Evolutionary conservation across 805 yeast genomes (phyloP).

Genomic region (Wickerhamomyces silvicola): DNA sequence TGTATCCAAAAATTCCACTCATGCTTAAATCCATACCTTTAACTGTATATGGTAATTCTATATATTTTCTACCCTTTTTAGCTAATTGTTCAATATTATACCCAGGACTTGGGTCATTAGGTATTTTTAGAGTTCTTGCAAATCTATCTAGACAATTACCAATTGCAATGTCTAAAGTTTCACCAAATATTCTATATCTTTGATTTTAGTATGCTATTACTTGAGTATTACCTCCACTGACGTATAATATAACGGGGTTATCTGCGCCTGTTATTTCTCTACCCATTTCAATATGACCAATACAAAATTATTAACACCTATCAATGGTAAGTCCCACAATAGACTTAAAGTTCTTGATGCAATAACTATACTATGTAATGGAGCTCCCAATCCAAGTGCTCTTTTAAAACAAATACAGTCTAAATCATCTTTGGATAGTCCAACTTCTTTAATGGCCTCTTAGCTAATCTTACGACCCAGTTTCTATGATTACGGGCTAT

Average conservation of each 20-base stretch:
- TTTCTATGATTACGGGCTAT: conserved; percentile 95
- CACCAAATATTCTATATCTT: conserved; percentile 97
- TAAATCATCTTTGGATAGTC: conserved; percentile 40
- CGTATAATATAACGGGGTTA: conserved; percentile 96
- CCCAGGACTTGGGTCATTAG: conserved; percentile 96
- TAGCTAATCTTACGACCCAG: conserved; percentile 82
- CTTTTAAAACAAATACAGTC: conserved; percentile 91
- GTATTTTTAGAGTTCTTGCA: conserved; percentile 82
- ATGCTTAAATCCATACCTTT: conserved; percentile 97
- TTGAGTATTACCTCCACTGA: conserved; percentile 98
- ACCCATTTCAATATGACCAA: conserved; percentile 99
- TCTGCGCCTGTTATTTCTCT: conserved; percentile 95
- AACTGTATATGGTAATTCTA: conserved; percentile 89
- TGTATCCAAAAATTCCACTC: conserved; percentile 88
- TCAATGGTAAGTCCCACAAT: conserved; percentile 76
- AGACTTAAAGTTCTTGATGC: conserved; percentile 84
- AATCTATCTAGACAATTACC: conserved; percentile 96
- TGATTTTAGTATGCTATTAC: conserved; percentile 95
- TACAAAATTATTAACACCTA: conserved; percentile 96
- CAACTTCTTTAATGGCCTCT: conserved; percentile 60
- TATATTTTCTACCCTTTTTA: conserved; percentile 49
- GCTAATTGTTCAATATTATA: conserved; percentile 95
- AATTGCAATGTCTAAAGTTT: conserved; percentile 93
- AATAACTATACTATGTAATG: conserved; percentile 84
- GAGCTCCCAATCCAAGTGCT: conserved; percentile 99